phyloP scores from a whole-genome alignment of 495 filamentous ascomycete genomes.

The Neurospora discreta region DNA sequence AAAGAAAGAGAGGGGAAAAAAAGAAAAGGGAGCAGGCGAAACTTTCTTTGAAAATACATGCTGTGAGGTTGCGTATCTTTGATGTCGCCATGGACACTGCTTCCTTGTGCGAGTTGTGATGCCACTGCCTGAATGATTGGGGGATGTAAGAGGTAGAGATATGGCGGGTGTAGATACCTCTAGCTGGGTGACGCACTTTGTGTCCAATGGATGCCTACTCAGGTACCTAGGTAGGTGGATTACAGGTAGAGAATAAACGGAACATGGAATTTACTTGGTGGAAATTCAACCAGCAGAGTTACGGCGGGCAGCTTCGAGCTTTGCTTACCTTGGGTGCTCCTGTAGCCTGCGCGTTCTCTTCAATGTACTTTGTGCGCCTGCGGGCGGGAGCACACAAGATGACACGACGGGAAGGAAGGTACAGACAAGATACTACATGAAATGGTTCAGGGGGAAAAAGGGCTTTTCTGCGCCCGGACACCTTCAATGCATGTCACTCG shows the following conservation, averaged over 20 bases:
- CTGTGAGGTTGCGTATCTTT: background rate
- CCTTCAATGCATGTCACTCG: background rate
- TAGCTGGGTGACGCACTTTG: background rate
- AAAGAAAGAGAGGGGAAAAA: background rate
- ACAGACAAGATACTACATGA: background rate
- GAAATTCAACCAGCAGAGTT: background rate
- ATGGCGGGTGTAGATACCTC: background rate
- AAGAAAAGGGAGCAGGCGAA: background rate
- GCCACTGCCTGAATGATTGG: background rate
- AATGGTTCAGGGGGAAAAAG: background rate
- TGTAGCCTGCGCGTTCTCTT: background rate
- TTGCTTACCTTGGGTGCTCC: background rate
- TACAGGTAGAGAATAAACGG: background rate
- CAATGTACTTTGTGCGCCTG: background rate
- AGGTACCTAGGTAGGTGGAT: background rate
- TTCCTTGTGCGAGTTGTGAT: background rate
- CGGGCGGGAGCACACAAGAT: background rate
- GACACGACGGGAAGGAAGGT: background rate
- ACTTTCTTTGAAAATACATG: background rate
- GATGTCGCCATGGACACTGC: slow-evolving; percentile 1
- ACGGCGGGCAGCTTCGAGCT: background rate
- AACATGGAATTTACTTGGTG: background rate
- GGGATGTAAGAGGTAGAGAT: background rate
- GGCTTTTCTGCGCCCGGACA: background rate
- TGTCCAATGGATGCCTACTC: background rate